phyloP scores from a whole-genome alignment of 148 eudicot genomes.

The Vaccinium vitisidaea region DNA sequence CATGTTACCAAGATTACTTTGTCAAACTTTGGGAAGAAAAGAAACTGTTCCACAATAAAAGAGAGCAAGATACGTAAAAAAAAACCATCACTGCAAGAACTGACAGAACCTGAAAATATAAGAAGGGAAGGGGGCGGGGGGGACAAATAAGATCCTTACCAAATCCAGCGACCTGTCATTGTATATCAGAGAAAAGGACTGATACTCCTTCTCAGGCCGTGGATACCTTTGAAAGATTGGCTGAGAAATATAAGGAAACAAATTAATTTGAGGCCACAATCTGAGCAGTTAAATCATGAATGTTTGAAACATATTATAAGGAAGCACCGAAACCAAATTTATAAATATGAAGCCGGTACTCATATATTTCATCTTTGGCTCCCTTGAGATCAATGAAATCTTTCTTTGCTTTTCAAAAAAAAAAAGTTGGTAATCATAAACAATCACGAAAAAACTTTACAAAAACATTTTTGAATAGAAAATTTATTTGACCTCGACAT shows the following conservation, averaged over 20 bases:
- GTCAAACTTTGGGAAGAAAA: too few species aligned
- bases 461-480: neutral
- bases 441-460: neutral
- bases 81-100: slow-evolving; percentile 4
- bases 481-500: neutral
- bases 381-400: too few species aligned
- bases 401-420: too few species aligned
- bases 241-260: slow-evolving; percentile 35
- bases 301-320: neutral
- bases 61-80: neutral
- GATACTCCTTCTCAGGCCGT: slow-evolving; percentile 98
- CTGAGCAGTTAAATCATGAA: neutral
- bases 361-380: too few species aligned
- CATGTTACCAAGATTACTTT: slow-evolving; percentile 11
- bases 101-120: neutral
- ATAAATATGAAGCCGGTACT: neutral
- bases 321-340: slow-evolving; percentile 4
- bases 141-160: slow-evolving; percentile 45
- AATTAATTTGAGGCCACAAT: slow-evolving; percentile 3
- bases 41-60: neutral
- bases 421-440: neutral
- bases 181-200: slow-evolving; percentile 91
- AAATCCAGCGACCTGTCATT: slow-evolving; percentile 87
- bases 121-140: neutral
- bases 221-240: slow-evolving; percentile 97